phyloP scores from a whole-genome alignment of 73 alveolate species.

The Paramecium primaurelia region DNA sequence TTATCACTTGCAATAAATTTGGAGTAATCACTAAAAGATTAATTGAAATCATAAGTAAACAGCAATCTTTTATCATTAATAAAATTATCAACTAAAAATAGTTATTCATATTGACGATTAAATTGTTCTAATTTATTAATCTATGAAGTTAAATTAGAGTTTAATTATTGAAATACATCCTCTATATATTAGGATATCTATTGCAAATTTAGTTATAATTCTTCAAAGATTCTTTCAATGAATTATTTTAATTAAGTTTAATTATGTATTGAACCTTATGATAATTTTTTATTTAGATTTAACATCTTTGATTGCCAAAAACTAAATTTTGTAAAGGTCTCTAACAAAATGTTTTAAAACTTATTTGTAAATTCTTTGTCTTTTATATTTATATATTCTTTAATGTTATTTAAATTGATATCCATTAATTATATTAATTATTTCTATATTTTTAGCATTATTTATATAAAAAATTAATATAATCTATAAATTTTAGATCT shows the following conservation, averaged over 20 bases:
- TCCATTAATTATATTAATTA: background rate
- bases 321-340: background rate
- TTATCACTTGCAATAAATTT: background rate
- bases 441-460: background rate
- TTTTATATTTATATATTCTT: background rate
- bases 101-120: background rate
- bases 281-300: background rate
- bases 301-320: background rate
- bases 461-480: no score
- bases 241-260: background rate
- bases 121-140: background rate
- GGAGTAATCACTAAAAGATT: background rate
- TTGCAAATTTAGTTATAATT: background rate
- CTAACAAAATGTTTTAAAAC: background rate
- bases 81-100: background rate
- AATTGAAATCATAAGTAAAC: background rate
- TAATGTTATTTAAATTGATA: background rate
- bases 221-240: background rate
- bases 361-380: constrained; percentile 4
- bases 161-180: background rate
- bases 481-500: background rate
- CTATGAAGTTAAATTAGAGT: background rate
- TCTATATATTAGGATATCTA: background rate
- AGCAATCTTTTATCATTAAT: background rate
- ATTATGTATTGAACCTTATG: background rate